Conservation (phyloP, 2,329 filamentous ascomycete genomes). For the Leptodontidium sp. region DNA sequence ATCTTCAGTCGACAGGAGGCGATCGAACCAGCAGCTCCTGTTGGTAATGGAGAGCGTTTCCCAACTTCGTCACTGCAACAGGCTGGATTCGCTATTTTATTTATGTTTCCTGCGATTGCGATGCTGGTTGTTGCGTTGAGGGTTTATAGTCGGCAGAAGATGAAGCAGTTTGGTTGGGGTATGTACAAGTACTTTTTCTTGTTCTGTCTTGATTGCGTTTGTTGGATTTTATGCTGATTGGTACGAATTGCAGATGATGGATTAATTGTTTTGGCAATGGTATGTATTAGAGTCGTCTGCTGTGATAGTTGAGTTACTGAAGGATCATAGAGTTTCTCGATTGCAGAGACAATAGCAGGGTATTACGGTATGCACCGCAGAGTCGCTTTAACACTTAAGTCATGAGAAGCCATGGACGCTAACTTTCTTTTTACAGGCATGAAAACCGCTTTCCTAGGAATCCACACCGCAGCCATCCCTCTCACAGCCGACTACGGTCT, state of each 20-base stretch:
- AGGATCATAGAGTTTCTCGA: not conserved
- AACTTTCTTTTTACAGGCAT: constrained; percentile 6
- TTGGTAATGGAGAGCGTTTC: constrained; percentile 4
- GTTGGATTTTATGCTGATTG: not conserved
- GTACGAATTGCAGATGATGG: constrained; percentile 5
- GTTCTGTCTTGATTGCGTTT: not conserved
- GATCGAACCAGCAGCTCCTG: constrained; percentile 23
- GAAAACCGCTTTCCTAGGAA: constrained; percentile 16
- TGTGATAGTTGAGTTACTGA: too few species aligned
- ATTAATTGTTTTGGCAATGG: constrained; percentile 16
- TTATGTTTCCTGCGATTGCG: constrained; percentile 12
- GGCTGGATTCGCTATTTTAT: constrained; percentile 11
- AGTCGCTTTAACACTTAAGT: too few species aligned
- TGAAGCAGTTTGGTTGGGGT: constrained; percentile 18
- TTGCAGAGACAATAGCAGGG: constrained; percentile 7
- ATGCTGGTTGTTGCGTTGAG: constrained; percentile 3
- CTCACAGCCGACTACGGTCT: not conserved
- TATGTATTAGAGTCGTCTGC: not conserved
- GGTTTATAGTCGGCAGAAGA: constrained; percentile 8
- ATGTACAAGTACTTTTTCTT: not conserved
- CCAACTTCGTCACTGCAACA: constrained; percentile 6
- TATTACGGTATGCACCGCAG: not conserved
- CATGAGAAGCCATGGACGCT: not conserved
- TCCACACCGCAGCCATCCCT: constrained; percentile 13
- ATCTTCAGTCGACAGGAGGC: not conserved